These are phyloP conservation scores for Xylariaceae sp. DNA, from an alignment of 2,329 filamentous ascomycete genomes.

Conservation along the genomic window DNA sequence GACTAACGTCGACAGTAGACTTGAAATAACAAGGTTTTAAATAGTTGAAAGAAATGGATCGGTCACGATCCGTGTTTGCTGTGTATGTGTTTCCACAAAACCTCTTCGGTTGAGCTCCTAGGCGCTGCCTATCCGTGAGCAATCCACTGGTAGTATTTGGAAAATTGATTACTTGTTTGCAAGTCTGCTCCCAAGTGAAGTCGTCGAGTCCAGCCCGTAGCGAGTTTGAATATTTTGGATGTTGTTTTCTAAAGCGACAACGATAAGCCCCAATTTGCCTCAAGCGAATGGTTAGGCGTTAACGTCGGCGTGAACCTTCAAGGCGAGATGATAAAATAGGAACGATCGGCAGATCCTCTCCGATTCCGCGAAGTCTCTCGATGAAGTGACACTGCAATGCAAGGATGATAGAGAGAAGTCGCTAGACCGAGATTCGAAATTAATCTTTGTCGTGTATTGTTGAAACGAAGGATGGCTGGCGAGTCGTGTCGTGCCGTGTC, in stretches of 20 bases:
- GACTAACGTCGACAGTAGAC: background rate
- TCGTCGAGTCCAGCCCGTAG: constrained; percentile 46
- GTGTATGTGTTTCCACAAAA: constrained; percentile 11
- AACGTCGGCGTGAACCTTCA: constrained; percentile 38
- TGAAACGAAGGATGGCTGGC: constrained; percentile 41
- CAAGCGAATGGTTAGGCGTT: constrained; percentile 40
- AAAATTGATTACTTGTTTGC: constrained; percentile 11
- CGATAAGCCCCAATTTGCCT: constrained; percentile 39
- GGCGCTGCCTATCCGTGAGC: constrained; percentile 25
- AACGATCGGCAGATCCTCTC: constrained; percentile 18
- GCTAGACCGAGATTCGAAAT: constrained; percentile 15
- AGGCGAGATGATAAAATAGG: constrained; percentile 35
- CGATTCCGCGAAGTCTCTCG: too few species aligned
- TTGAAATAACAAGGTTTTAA: constrained; percentile 4
- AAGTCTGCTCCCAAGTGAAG: constrained; percentile 13
- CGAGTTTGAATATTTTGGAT: constrained; percentile 19
- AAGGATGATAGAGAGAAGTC: constrained; percentile 6
- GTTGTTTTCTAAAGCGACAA: background rate
- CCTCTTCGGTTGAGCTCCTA: constrained; percentile 13
- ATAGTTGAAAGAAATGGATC: constrained; percentile 19
- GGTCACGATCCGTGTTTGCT: constrained; percentile 14
- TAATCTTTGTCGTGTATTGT: constrained; percentile 28
- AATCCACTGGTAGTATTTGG: constrained; percentile 9
- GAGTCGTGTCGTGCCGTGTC: constrained; percentile 27
- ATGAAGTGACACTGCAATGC: too few species aligned